Evolutionary conservation across 208 protist species (phyloP).

Genomic region (Balamuthia mandrillaris): DNA sequence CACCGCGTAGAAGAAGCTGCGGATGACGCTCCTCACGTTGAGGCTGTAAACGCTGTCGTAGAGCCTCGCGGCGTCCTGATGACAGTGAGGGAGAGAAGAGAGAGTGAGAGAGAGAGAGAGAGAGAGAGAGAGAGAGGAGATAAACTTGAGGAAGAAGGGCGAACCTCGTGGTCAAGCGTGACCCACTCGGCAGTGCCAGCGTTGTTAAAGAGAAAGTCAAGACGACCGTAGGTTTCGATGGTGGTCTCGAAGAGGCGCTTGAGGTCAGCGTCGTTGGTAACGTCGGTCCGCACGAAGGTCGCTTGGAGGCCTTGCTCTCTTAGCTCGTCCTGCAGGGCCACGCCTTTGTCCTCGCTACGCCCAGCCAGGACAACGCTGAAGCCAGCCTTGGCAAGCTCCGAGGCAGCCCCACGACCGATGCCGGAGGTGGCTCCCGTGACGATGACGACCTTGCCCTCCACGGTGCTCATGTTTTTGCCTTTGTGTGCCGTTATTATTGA

Average conservation of each 20-base stretch:
- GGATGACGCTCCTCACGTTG: no score
- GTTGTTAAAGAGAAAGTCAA: neutral
- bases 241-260: neutral
- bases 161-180: no score
- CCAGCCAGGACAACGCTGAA: conserved; percentile 14
- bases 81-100: no score
- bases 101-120: no score
- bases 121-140: no score
- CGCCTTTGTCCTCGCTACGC: neutral
- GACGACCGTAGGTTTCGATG: neutral
- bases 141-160: no score
- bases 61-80: no score
- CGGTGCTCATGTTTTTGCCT: neutral
- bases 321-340: neutral
- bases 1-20: no score
- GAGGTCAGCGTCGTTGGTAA: neutral
- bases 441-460: conserved; percentile 40
- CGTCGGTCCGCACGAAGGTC: neutral
- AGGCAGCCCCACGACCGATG: conserved; percentile 20
- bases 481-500: no score
- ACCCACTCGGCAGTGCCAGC: no score
- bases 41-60: no score
- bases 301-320: neutral
- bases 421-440: conserved; percentile 42
- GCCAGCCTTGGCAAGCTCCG: neutral